Conservation (phyloP, 352 stramenopile species). For the Pythium rhizo-oryzae region DNA sequence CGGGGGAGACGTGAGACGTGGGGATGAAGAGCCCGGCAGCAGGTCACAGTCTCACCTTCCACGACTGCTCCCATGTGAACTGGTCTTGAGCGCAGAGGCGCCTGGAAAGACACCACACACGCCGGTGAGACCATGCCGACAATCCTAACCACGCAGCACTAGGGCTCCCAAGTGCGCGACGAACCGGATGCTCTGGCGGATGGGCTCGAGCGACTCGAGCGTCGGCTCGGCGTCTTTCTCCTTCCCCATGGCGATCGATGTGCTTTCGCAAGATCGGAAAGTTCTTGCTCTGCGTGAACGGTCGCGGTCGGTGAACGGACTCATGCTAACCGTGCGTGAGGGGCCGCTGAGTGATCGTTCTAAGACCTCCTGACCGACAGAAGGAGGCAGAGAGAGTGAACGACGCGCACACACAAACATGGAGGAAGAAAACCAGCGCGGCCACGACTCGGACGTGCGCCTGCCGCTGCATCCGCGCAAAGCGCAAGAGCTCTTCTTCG, state of each 20-base stretch:
- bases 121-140: not conserved
- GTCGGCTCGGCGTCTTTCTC: not conserved
- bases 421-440: slow-evolving; percentile 13
- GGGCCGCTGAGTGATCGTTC: not conserved
- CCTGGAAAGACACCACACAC: not conserved
- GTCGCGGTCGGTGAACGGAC: not conserved
- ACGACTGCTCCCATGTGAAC: slow-evolving; percentile 33
- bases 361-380: not conserved
- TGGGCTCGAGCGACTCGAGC: slow-evolving; percentile 30
- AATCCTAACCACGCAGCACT: not conserved
- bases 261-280: not conserved
- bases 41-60: slow-evolving; percentile 21
- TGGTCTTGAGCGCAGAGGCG: slow-evolving; percentile 25
- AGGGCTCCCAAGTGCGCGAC: not conserved
- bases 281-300: not conserved
- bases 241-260: slow-evolving; percentile 1
- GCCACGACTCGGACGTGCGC: not conserved
- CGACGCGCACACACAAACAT: not conserved
- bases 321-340: not conserved
- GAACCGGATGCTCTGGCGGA: slow-evolving; percentile 31
- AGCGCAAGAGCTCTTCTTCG: slow-evolving; percentile 30
- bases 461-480: slow-evolving; percentile 32
- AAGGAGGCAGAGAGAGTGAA: not conserved
- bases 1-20: not conserved
- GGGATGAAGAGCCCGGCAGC: not conserved